Evolutionary conservation across 2,329 filamentous ascomycete genomes (phyloP).

Genomic region (Dryadomyces quercus-mongolicae): DNA sequence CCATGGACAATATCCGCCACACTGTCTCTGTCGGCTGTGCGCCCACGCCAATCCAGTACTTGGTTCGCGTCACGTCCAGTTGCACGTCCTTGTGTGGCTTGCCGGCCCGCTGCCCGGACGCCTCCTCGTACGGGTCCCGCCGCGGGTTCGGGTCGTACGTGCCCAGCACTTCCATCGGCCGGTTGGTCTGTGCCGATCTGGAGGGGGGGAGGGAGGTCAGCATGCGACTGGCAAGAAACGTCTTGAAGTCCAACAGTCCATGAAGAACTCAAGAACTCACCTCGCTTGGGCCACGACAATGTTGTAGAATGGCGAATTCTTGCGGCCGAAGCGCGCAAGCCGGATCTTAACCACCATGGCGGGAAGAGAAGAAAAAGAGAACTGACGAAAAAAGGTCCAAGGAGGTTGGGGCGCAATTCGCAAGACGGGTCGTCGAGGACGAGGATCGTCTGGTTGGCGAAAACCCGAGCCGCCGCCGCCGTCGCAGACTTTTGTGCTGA

Average conservation of each 20-base stretch:
- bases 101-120: constrained; percentile 27
- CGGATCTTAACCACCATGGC: constrained; percentile 87
- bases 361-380: not conserved
- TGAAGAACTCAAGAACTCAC: constrained; percentile 34
- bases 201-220: not conserved
- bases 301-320: constrained; percentile 89
- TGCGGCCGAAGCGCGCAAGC: constrained; percentile 83
- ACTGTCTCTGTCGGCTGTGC: constrained; percentile 86
- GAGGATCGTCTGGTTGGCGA: no score
- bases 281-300: constrained; percentile 90
- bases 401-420: no score
- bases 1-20: constrained; percentile 78
- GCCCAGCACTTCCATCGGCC: constrained; percentile 85
- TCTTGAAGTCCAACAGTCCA: no score
- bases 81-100: constrained; percentile 83
- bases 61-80: constrained; percentile 66
- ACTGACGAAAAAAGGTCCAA: not conserved
- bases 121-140: constrained; percentile 41
- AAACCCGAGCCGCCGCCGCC: no score
- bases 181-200: constrained; percentile 75
- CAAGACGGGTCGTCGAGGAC: no score
- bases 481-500: no score
- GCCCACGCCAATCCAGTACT: constrained; percentile 95
- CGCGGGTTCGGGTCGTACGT: constrained; percentile 61
- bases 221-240: no score